Base-by-base conservation (phyloP, 257 asterid genomes). In the Salvia rosmarinus region DNA sequence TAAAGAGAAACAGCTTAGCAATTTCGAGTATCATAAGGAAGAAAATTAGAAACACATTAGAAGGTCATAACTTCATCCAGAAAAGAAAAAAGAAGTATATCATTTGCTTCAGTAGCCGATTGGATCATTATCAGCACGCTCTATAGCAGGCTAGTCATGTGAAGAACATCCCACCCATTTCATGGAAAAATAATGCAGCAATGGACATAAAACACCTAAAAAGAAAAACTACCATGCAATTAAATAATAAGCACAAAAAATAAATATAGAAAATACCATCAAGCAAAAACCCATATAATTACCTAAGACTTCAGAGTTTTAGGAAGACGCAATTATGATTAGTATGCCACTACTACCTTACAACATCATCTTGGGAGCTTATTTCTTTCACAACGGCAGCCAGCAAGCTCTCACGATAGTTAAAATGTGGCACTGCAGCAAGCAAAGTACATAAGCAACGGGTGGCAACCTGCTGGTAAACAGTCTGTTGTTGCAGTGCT, bases 361-460 rank as follows among this genome's bases (percentile, higher is more conserved):
- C 71, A 77, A 82, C 82, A 56, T 95, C 98, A 81, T 91, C 99
- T 71, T 81, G 79, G 60, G 97, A 89, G 85, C 93, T 85, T 79
- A 91, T 81, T 67, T 90, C 84, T 71, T 78, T 84, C 51, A 91
- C 85, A 68, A 95, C 96, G 51, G 87, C 88, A 58, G 86, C 82
- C 77, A 95, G 64, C 86, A 95, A 86, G 79, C 76, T 87, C 39
- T 95, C 94, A 20, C 89, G 89, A 64, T 77, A 91, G 80, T 95
- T 95, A 78, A 95, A 95, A 81, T 95, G 99, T 44, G 99, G 99
- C 55, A 85, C 96, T 16, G 98, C 93, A 61, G 83, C 93, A 70
- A 91, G 91, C 75, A 93, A 75, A 66, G 86, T 83, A 78, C 99
- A 89, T 74, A 95, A 75, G 82, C 99, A 95, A 43, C 95, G 95